Evolutionary conservation across 345 rosid genomes (phyloP), one percentile per base, ranked within the genome.

Genomic region (Eucalyptus sp.): DNA sequence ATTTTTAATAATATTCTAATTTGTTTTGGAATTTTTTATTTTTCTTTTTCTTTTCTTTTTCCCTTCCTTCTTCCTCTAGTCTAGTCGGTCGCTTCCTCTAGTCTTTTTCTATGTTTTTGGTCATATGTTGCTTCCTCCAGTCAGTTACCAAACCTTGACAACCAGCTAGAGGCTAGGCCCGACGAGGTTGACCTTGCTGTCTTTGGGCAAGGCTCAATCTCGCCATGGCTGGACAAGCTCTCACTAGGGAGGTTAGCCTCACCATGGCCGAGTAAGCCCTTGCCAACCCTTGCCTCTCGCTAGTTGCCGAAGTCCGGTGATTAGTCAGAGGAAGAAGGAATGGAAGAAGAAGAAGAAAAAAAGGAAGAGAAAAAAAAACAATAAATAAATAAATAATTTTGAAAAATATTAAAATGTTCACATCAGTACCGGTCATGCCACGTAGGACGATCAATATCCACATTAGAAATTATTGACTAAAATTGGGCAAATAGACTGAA

Each of bases 361-460:
- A 1, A 54, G 7, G 7, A 0, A 7, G 5, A 20, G 0, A 20
- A 4, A 52, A 8, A 1, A 1, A 54, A 56, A 4, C 3, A 22
- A 9, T 4, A 56, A 22, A 56, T 56, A 22, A 56, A 24, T 56
- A 10, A 56, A 2, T 56, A 22, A 4, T 56, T 24, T 25, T 56
- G 6, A 56, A 56, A 56, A 24, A 2, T 22, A 22, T 56, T 54
- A 54, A 52, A 56, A 7, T 18, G 58, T 52, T 20, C 25, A 8
- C 10, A 4, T 18, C 0, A 51, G 0, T 3, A 52, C 7, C 0
- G 2, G 25, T 52, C 0, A 52, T 52, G 0, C 10, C 2, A 20
- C 0, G 0, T 52, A 52, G 0, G 1, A 52, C 0, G 0, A 52
- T 52, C 10, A 56, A 56, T 56, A 22, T 24, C 5, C 13, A 56